phyloP scores from a whole-genome alignment of 495 filamentous ascomycete genomes.

The Recurvomyces mirabilis region DNA sequence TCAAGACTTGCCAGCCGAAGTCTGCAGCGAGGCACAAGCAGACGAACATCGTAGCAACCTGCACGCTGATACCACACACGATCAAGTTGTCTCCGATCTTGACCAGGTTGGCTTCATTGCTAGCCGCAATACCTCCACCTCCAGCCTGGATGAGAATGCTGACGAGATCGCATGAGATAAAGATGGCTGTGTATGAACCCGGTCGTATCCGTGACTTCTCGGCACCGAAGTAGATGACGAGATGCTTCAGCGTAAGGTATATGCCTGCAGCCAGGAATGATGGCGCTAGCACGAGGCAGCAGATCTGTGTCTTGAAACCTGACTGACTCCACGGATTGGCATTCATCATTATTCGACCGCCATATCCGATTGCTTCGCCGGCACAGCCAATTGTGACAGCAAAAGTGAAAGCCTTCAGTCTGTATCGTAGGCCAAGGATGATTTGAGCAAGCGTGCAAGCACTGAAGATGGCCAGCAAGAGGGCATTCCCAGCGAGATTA shows the following conservation, averaged over 20 bases:
- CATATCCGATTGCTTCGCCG: constrained; percentile 20
- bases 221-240: constrained; percentile 36
- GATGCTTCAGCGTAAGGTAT: constrained; percentile 42
- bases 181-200: constrained; percentile 41
- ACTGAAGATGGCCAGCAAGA: constrained; percentile 18
- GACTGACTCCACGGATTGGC: constrained; percentile 14
- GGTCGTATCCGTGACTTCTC: constrained; percentile 42
- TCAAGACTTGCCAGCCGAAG: constrained; percentile 22
- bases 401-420: constrained; percentile 14
- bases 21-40: constrained; percentile 26
- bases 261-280: constrained; percentile 48
- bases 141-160: constrained; percentile 41
- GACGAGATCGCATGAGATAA: constrained; percentile 43
- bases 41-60: constrained; percentile 27
- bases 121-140: constrained; percentile 35
- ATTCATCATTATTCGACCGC: constrained; percentile 16
- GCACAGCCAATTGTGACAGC: constrained; percentile 15
- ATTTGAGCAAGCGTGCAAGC: constrained; percentile 17
- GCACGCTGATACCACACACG: constrained; percentile 29
- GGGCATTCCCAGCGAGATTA: constrained; percentile 13
- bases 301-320: constrained; percentile 28
- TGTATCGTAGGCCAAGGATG: constrained; percentile 11
- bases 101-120: constrained; percentile 14
- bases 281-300: constrained; percentile 46
- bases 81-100: constrained; percentile 25